phyloP scores from a whole-genome alignment of 306 rosid genomes.

The Gynostemma pentaphyllum region DNA sequence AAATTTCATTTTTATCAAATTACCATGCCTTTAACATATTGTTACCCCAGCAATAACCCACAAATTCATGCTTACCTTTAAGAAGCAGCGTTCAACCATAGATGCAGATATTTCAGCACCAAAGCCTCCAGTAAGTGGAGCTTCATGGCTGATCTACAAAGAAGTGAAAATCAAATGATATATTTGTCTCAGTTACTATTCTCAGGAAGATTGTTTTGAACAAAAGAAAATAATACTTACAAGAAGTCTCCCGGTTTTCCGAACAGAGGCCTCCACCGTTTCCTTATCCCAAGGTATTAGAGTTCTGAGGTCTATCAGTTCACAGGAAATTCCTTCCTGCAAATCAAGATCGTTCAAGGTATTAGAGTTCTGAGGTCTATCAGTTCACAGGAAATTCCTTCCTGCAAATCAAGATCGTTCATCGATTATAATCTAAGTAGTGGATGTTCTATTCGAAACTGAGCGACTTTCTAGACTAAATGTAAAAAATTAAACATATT shows the following conservation, averaged over 20 bases:
- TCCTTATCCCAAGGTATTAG: constrained; percentile 97
- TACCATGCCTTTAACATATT: background rate
- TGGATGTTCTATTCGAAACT: background rate
- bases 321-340: constrained; percentile 97
- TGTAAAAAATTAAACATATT: background rate
- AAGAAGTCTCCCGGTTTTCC: constrained; percentile 86
- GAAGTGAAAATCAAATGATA: background rate
- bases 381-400: constrained; percentile 89
- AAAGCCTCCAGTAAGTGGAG: constrained; percentile 91
- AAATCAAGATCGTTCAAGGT: constrained; percentile 34
- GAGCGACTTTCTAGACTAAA: background rate
- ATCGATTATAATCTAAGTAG: background rate
- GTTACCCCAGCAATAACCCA: background rate
- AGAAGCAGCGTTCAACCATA: constrained; percentile 79
- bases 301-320: constrained; percentile 81
- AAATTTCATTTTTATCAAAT: background rate
- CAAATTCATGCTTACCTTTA: constrained; percentile 47
- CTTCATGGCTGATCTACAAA: constrained; percentile 92
- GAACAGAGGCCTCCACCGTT: constrained; percentile 80
- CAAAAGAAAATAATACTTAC: constrained; percentile 34
- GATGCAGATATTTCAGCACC: constrained; percentile 97
- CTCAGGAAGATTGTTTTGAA: background rate
- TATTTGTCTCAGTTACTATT: background rate
- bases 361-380: constrained; percentile 82
- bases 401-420: constrained; percentile 28